Percentiles rank a stretch among this genome's conserved stretches.
phyloP scores from a whole-genome alignment of 2,329 filamentous ascomycete genomes.

The Aspergillus sp. region DNA sequence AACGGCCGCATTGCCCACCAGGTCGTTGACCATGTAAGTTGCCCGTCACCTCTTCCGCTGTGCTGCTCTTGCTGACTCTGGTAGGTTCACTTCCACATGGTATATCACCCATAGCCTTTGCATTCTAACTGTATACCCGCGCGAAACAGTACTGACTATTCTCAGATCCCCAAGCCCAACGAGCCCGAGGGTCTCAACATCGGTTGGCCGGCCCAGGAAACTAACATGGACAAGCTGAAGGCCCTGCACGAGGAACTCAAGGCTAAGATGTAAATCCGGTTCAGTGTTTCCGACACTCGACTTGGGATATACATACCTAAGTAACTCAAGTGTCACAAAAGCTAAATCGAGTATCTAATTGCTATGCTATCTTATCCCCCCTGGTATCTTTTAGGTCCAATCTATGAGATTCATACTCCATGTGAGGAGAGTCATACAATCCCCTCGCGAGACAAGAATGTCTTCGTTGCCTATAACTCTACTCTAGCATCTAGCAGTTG shows the following conservation, averaged over 20 bases:
- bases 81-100: slow-evolving; percentile 91
- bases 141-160: slow-evolving; percentile 1
- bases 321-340: not conserved
- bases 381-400: too few relatives aligned
- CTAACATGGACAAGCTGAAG: slow-evolving; percentile 82
- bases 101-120: slow-evolving; percentile 40
- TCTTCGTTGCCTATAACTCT: too few relatives aligned
- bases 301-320: slow-evolving; percentile 1
- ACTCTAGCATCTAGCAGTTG: not conserved
- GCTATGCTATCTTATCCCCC: too few relatives aligned
- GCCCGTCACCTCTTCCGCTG: not conserved
- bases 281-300: not conserved
- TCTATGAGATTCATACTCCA: too few relatives aligned
- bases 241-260: slow-evolving; percentile 79
- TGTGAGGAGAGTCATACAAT: too few relatives aligned
- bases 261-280: slow-evolving; percentile 69
- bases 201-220: slow-evolving; percentile 71
- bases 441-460: too few relatives aligned
- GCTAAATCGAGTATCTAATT: not conserved
- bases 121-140: not conserved
- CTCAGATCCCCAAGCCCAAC: slow-evolving; percentile 92
- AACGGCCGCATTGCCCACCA: slow-evolving; percentile 92
- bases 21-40: slow-evolving; percentile 80
- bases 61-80: not conserved
- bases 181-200: slow-evolving; percentile 75